phyloP scores from a whole-genome alignment of 2,329 filamentous ascomycete genomes.

The Xylaria sp. region DNA sequence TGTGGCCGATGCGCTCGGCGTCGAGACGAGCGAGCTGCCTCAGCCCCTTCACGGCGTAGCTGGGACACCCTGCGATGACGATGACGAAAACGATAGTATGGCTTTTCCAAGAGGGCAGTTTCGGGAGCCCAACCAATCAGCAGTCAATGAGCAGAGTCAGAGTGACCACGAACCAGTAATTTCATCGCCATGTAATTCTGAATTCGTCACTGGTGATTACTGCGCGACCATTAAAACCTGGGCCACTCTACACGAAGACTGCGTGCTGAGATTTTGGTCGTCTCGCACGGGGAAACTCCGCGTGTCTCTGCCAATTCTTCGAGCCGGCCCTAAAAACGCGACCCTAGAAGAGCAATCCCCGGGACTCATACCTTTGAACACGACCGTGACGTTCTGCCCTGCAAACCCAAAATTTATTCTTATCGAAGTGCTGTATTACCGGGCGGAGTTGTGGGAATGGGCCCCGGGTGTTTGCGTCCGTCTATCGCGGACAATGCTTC shows the following conservation, averaged over 20 bases:
- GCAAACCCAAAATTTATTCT: neutral
- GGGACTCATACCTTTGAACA: no score
- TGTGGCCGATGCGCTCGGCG: constrained; percentile 39
- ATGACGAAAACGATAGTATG: neutral
- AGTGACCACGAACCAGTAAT: neutral
- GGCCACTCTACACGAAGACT: neutral
- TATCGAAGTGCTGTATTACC: neutral
- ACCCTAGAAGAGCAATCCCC: no score
- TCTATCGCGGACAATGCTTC: neutral
- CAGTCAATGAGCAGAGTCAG: no score
- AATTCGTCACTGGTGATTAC: neutral
- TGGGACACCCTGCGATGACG: constrained; percentile 23
- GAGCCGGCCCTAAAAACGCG: no score
- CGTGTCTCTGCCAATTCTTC: neutral
- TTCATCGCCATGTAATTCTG: neutral
- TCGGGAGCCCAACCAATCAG: no score
- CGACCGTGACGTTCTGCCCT: neutral
- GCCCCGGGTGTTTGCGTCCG: neutral
- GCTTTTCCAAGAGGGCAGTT: no score
- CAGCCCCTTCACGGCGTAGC: constrained; percentile 44
- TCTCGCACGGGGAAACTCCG: neutral
- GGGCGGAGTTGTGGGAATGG: neutral
- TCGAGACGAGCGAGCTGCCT: constrained; percentile 38
- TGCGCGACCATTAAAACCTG: neutral
- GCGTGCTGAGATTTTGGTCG: constrained; percentile 1